Evolutionary conservation across 2,329 filamentous ascomycete genomes (phyloP).

Genomic region (Pseudogymnoascus sp.): DNA sequence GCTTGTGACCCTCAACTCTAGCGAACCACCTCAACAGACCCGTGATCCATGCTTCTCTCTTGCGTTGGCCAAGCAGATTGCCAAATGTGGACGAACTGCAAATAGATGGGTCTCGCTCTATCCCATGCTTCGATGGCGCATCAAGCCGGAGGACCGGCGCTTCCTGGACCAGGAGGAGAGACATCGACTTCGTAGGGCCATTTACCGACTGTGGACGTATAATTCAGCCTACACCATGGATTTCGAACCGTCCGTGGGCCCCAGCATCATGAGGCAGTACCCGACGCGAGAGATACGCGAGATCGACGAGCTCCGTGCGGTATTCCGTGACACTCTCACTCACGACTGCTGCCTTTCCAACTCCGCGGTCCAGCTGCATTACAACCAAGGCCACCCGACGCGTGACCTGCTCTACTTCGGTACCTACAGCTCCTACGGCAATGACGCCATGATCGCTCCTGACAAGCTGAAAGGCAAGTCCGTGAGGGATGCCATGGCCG

Average conservation of each 20-base stretch:
- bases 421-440: neutral
- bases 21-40: neutral
- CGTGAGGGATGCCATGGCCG: neutral
- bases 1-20: slow-evolving; percentile 11
- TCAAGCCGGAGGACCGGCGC: slow-evolving; percentile 25
- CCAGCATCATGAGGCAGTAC: neutral
- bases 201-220: slow-evolving; percentile 29
- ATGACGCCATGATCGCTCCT: neutral
- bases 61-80: slow-evolving; percentile 20
- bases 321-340: slow-evolving; percentile 24
- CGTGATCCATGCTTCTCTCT: slow-evolving; percentile 11
- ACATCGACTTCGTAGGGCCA: slow-evolving; percentile 22
- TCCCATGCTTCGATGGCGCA: slow-evolving; percentile 27
- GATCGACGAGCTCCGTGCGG: slow-evolving; percentile 23
- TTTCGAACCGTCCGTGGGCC: neutral
- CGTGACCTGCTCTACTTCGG: slow-evolving; percentile 7
- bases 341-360: slow-evolving; percentile 25
- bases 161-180: slow-evolving; percentile 24
- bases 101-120: slow-evolving; percentile 28
- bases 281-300: slow-evolving; percentile 4
- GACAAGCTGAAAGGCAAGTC: slow-evolving; percentile 8
- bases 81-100: slow-evolving; percentile 24
- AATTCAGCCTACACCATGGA: slow-evolving; percentile 27
- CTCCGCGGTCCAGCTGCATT: slow-evolving; percentile 23
- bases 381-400: slow-evolving; percentile 14